Conservation (phyloP, 2,329 filamentous ascomycete genomes). For the Arachnomyces sp. region DNA sequence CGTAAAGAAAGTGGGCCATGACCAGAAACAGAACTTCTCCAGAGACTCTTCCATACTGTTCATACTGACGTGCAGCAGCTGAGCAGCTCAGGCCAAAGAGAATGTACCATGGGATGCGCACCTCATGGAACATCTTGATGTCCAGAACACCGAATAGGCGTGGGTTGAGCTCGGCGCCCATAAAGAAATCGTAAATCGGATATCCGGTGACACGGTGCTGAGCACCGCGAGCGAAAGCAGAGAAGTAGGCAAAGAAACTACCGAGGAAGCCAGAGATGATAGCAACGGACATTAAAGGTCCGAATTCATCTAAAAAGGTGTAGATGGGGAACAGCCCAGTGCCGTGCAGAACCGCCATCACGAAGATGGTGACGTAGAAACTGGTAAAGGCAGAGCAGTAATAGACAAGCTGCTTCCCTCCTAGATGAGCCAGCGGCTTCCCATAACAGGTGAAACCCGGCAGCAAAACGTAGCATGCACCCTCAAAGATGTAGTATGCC, state of each 20-base stretch:
- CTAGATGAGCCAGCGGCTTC: constrained; percentile 74
- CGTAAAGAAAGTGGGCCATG: constrained; percentile 85
- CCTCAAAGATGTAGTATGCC: constrained; percentile 81
- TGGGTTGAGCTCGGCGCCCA: constrained; percentile 80
- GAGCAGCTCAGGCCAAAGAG: constrained; percentile 69
- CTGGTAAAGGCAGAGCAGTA: constrained; percentile 86
- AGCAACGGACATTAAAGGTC: constrained; percentile 81
- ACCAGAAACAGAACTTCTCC: constrained; percentile 76
- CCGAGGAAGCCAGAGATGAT: constrained; percentile 88
- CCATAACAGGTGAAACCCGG: constrained; percentile 83
- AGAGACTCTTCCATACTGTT: constrained; percentile 74
- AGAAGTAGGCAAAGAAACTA: constrained; percentile 75
- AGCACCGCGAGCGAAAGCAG: constrained; percentile 68
- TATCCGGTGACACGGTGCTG: constrained; percentile 87
- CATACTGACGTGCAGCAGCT: constrained; percentile 71
- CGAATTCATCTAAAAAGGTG: constrained; percentile 89
- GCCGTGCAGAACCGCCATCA: constrained; percentile 65
- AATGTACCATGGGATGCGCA: constrained; percentile 86
- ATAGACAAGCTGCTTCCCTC: constrained; percentile 80
- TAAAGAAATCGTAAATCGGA: constrained; percentile 79
- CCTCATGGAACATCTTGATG: constrained; percentile 94
- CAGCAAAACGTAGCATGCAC: constrained; percentile 69
- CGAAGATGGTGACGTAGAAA: constrained; percentile 73
- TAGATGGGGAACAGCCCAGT: constrained; percentile 81
- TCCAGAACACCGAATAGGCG: constrained; percentile 75